These are phyloP conservation scores for Russula virescens DNA, from an alignment of 768 basidiomycete species.

Conservation along the genomic window DNA sequence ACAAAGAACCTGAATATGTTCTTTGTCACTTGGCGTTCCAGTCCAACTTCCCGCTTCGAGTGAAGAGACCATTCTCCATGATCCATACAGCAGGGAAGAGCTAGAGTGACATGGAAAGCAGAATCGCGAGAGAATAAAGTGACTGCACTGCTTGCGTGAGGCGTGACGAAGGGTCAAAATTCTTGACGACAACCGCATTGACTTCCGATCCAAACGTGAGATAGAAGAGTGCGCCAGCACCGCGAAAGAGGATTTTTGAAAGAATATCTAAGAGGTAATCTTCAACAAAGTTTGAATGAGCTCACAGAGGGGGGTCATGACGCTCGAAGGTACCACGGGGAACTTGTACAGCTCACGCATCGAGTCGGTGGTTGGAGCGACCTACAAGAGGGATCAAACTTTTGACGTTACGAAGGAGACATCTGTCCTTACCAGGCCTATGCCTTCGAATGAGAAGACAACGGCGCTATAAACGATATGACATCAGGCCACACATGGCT, in stretches of 20 bases:
- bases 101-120: slow-evolving; percentile 88
- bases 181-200: slow-evolving; percentile 92
- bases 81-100: slow-evolving; percentile 98
- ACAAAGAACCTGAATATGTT: slow-evolving; percentile 76
- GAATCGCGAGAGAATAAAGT: slow-evolving; percentile 87
- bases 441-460: slow-evolving; percentile 96
- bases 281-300: slow-evolving; percentile 9
- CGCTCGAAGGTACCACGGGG: slow-evolving; percentile 78
- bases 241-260: slow-evolving; percentile 72
- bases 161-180: slow-evolving; percentile 75
- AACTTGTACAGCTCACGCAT: slow-evolving; percentile 96
- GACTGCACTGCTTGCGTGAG: no score
- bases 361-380: slow-evolving; percentile 96
- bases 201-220: slow-evolving; percentile 81
- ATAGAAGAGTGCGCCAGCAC: slow-evolving; percentile 82
- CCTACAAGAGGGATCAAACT: slow-evolving; percentile 33
- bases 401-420: neutral
- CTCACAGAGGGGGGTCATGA: slow-evolving; percentile 79
- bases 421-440: slow-evolving; percentile 39
- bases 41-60: slow-evolving; percentile 88
- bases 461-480: slow-evolving; percentile 61
- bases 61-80: slow-evolving; percentile 92
- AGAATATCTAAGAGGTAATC: slow-evolving; percentile 7
- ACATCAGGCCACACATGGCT: neutral
- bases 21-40: slow-evolving; percentile 98